phyloP scores from a whole-genome alignment of 257 asterid genomes.

The Primulina eburnea region DNA sequence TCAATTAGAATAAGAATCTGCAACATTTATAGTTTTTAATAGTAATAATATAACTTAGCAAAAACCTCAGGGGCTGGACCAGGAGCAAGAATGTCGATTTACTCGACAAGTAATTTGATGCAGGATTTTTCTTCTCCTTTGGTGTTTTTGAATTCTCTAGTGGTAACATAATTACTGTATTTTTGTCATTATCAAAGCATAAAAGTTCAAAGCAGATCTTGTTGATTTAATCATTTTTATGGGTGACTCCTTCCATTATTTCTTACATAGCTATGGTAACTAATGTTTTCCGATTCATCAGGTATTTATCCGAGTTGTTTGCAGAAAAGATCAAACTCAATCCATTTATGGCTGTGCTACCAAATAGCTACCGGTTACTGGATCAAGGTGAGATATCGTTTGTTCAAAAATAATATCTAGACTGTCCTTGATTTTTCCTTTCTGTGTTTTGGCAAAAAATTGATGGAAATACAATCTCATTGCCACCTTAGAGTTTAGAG shows the following conservation, averaged over 20 bases:
- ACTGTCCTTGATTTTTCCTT: not conserved
- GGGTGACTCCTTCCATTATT: not conserved
- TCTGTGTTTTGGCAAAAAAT: not conserved
- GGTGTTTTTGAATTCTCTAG: not conserved
- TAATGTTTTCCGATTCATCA: slow-evolving; percentile 20
- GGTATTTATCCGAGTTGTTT: slow-evolving; percentile 60
- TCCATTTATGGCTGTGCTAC: slow-evolving; percentile 83
- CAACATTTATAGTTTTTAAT: not conserved
- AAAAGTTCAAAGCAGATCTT: not conserved
- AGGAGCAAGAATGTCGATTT: not conserved
- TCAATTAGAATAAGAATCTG: not conserved
- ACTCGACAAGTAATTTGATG: not conserved
- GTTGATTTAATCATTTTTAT: not conserved
- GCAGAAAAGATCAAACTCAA: slow-evolving; percentile 64
- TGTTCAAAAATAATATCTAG: not conserved
- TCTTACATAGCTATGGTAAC: slow-evolving; percentile 13
- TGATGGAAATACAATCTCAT: not conserved
- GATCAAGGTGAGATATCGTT: slow-evolving; percentile 71
- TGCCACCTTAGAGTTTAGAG: not conserved
- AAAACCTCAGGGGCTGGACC: not conserved
- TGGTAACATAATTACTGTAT: not conserved
- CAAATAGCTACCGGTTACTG: slow-evolving; percentile 63
- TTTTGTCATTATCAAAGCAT: not conserved
- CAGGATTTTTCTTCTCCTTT: not conserved
- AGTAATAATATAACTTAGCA: no score